These are phyloP conservation scores for Diaporthe vexans DNA, from an alignment of 2,329 filamentous ascomycete genomes.

Conservation along the genomic window DNA sequence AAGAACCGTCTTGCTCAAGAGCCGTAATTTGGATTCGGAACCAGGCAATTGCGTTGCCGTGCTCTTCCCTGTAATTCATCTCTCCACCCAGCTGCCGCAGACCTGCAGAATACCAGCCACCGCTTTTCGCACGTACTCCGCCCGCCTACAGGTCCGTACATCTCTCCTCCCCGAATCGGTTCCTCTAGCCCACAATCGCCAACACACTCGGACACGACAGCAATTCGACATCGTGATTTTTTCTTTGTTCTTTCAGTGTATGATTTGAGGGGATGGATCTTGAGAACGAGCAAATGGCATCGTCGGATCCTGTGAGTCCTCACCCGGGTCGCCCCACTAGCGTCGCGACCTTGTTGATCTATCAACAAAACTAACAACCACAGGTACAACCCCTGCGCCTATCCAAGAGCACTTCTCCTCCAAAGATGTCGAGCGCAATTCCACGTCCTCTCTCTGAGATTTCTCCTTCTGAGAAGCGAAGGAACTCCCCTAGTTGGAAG, in stretches of 20 bases:
- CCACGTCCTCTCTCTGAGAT: constrained; percentile 90
- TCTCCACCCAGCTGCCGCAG: constrained; percentile 30
- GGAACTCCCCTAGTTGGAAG: constrained; percentile 94
- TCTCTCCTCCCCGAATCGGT: constrained; percentile 35
- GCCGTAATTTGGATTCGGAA: constrained; percentile 8
- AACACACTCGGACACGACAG: constrained; percentile 34
- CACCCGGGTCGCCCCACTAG: constrained; percentile 24
- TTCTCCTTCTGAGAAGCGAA: constrained; percentile 84
- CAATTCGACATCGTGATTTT: constrained; percentile 30
- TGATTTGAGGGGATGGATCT: constrained; percentile 26
- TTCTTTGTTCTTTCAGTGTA: constrained; percentile 9
- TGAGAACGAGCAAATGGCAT: constrained; percentile 34
- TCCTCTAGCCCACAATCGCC: constrained; percentile 22
- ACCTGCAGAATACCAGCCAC: constrained; percentile 37
- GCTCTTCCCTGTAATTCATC: constrained; percentile 8
- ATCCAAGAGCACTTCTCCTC: constrained; percentile 77
- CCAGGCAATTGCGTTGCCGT: constrained; percentile 8
- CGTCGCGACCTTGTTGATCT: constrained; percentile 34
- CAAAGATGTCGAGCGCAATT: constrained; percentile 72
- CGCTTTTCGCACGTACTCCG: constrained; percentile 33
- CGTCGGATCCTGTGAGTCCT: constrained; percentile 38
- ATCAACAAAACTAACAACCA: constrained; percentile 36
- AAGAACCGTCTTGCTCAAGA: background rate
- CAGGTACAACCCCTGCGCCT: constrained; percentile 86
- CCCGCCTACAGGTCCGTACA: constrained; percentile 32